Base-by-base conservation (phyloP, 2,329 filamentous ascomycete species). In the Metarhizium sp. region DNA sequence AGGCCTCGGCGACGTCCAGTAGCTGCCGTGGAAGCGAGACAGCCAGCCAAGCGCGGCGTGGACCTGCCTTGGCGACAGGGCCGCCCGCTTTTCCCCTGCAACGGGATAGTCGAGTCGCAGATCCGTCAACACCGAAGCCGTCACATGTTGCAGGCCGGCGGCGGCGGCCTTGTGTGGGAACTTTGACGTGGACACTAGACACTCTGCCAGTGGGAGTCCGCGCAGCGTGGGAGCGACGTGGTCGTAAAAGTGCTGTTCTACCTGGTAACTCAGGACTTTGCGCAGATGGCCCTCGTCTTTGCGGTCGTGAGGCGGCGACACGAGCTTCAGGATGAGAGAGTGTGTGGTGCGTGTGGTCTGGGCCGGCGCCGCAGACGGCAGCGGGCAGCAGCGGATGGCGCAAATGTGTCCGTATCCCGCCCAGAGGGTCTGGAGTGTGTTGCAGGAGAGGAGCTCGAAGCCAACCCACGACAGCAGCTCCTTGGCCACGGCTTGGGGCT, bases 261-360 rank as follows among this genome's bases (percentile, higher is more conserved):
- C 81, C 49, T 83, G 75, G 59, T 88, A 88, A 63, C 82, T 86
- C 32, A 87, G 66, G 57, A 87, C 77, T 63, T 88, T 88, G 6
- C 85, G 77, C 0, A 81, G 61, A 59, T 87, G 84, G 0, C 84
- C 82, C 61, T 87, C 84, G 42, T 84, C 78, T 0, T 53, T 49
- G 0, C 53, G 58, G 34, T 57, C 53, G 43, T 66, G 62, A 0
- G 81, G 80, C 6, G 81, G 81, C 0, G 76, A 76, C 43, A 86
- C 81, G 53, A 83, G 72, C 62, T 87, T 87, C 6, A 87, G 66
- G 11, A 87, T 75, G 40, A 83, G 68, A 1, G 66, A 69, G 16
- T 72, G 69, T 1, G 64, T 66, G 14, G 59, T 57, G 40, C 57
- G 59, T 4, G 8, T 49, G 30, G 7, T 52, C 18, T 38, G 3